Conservation (phyloP, 2,329 filamentous ascomycete species). For the Endoconidiophora polonica region DNA sequence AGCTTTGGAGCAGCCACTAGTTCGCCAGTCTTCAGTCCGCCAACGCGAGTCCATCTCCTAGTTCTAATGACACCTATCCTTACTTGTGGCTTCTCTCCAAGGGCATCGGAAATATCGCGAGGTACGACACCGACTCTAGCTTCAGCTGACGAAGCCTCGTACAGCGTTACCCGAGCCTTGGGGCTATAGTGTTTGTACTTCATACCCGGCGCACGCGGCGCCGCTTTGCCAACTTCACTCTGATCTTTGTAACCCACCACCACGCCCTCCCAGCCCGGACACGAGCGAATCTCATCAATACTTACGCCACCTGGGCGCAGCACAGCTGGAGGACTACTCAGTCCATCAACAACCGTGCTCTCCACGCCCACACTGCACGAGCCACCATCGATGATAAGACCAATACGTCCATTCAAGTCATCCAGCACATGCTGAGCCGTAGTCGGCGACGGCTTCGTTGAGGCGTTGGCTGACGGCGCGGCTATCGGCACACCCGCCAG, state of each 20-base stretch:
- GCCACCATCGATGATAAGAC: constrained; percentile 78
- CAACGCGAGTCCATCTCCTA: constrained; percentile 31
- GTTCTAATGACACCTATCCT: constrained; percentile 39
- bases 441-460: constrained; percentile 82
- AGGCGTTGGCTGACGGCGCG: constrained; percentile 86
- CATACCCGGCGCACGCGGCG: constrained; percentile 85
- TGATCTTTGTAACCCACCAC: constrained; percentile 64
- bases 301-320: constrained; percentile 76
- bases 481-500: constrained; percentile 65
- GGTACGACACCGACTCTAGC: constrained; percentile 22
- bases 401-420: constrained; percentile 67
- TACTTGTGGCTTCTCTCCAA: constrained; percentile 15
- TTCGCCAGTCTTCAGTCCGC: constrained; percentile 22
- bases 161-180: constrained; percentile 68
- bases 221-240: constrained; percentile 42
- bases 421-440: constrained; percentile 76
- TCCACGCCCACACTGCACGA: constrained; percentile 79
- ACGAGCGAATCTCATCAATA: constrained; percentile 57
- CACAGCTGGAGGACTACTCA: constrained; percentile 65
- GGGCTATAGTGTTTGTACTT: constrained; percentile 98
- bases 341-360: constrained; percentile 87
- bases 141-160: constrained; percentile 38
- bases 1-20: constrained; percentile 17
- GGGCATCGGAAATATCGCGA: constrained; percentile 20
- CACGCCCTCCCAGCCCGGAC: constrained; percentile 67